A percentile compares a stretch with the other conserved stretches of the same genome.
phyloP scores from a whole-genome alignment of 2,329 filamentous ascomycete genomes.

The Paramyrothecium sp. region DNA sequence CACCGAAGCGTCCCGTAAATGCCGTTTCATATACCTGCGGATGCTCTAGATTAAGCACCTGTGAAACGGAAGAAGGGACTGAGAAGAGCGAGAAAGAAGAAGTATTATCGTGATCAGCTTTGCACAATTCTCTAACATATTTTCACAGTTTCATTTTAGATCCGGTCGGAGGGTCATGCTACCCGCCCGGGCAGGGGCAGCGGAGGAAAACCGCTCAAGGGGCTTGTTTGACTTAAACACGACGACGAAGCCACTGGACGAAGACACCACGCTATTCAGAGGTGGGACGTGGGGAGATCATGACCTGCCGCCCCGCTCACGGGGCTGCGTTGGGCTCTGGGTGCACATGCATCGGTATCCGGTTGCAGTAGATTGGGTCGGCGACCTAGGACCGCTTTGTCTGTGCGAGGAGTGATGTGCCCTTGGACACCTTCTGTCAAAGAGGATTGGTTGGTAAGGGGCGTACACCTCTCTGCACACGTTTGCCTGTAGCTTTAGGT shows the following conservation, averaged over 20 bases:
- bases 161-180: neutral
- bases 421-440: neutral
- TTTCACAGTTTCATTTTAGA: neutral
- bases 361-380: neutral
- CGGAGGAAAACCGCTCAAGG: neutral
- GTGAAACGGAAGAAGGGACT: neutral
- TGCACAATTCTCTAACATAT: neutral
- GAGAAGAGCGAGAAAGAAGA: neutral
- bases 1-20: too few relatives aligned
- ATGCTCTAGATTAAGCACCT: neutral
- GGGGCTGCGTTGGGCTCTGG: neutral
- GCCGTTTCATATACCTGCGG: too few relatives aligned
- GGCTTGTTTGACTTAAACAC: neutral
- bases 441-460: too few relatives aligned
- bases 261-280: neutral
- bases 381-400: neutral
- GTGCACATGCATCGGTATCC: neutral
- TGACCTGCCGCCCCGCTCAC: neutral
- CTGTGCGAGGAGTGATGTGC: neutral
- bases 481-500: too few relatives aligned
- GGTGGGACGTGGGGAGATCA: neutral
- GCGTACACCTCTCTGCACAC: too few relatives aligned
- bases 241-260: neutral
- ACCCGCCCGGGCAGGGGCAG: neutral
- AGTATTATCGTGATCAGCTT: too few relatives aligned